phyloP scores from a whole-genome alignment of 129 eudicot genomes.

The carrot (Daucus carota) region DNA sequence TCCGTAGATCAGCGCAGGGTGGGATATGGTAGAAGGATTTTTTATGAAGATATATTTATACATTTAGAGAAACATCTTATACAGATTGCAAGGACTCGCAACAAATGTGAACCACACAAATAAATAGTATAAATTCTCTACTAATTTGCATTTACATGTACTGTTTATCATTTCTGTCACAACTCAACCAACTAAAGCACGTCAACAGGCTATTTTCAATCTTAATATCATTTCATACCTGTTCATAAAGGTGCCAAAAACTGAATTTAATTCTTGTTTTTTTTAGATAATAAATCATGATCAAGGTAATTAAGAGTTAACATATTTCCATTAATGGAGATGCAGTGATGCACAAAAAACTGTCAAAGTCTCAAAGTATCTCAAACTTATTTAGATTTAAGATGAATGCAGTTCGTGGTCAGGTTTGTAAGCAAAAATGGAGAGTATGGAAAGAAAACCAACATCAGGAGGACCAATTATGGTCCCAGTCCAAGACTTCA shows the following conservation, averaged over 20 bases:
- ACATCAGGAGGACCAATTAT: conserved; percentile 71
- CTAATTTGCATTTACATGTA: background rate
- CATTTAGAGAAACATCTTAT: background rate
- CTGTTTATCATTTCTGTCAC: background rate
- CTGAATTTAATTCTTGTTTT: background rate
- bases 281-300: background rate
- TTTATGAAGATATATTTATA: background rate
- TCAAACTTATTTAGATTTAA: background rate
- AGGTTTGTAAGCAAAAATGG: background rate
- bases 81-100: background rate
- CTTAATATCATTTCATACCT: background rate
- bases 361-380: background rate
- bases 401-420: background rate
- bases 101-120: background rate
- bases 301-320: background rate
- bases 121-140: background rate
- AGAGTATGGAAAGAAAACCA: conserved; percentile 23
- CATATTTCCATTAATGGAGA: background rate
- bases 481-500: conserved; percentile 89
- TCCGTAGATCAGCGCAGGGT: background rate
- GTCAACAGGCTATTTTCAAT: background rate
- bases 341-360: background rate
- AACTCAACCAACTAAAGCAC: background rate
- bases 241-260: background rate
- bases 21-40: background rate